These are phyloP conservation scores for Aspergillus indologenus DNA, from an alignment of 495 filamentous ascomycete species.

Conservation along the genomic window DNA sequence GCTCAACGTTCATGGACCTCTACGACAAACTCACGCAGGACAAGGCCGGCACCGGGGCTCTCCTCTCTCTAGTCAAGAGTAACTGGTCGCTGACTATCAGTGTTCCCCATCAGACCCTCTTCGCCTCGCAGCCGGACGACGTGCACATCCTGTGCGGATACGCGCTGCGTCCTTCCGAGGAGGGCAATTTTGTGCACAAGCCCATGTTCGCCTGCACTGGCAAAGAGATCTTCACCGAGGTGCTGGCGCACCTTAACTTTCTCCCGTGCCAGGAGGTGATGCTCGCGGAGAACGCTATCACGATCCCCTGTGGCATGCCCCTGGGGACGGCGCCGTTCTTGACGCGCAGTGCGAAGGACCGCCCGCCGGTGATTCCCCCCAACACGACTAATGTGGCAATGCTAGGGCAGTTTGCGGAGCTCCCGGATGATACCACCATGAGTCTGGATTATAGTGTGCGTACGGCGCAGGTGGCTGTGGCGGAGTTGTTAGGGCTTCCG, in stretches of 20 bases:
- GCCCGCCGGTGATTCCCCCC: conserved; percentile 34
- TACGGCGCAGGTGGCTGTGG: conserved; percentile 38
- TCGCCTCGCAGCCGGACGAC: conserved; percentile 28
- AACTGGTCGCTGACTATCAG: conserved; percentile 37
- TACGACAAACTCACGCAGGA: conserved; percentile 30
- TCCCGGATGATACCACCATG: conserved; percentile 34
- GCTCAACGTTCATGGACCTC: conserved; percentile 26
- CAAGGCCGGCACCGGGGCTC: conserved; percentile 30
- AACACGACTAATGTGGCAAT: conserved; percentile 34
- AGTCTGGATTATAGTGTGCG: conserved; percentile 43
- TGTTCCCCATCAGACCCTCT: conserved; percentile 39
- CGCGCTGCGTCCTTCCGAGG: conserved; percentile 23
- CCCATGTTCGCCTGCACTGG: conserved; percentile 38
- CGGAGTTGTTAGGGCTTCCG: conserved; percentile 19
- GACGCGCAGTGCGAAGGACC: conserved; percentile 25
- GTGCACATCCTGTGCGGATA: conserved; percentile 38
- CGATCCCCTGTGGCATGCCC: conserved; percentile 36
- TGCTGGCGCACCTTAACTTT: conserved; percentile 33
- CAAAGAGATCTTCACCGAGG: conserved; percentile 36
- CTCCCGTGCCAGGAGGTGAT: conserved; percentile 16
- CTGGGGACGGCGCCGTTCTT: conserved; percentile 35
- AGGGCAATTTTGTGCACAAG: conserved; percentile 38
- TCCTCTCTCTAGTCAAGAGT: conserved; percentile 35
- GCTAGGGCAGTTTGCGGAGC: conserved; percentile 44
- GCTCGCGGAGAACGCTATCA: conserved; percentile 18